Evolutionary conservation across 768 basidiomycete species (phyloP).

Genomic region (Amanita thiersii): DNA sequence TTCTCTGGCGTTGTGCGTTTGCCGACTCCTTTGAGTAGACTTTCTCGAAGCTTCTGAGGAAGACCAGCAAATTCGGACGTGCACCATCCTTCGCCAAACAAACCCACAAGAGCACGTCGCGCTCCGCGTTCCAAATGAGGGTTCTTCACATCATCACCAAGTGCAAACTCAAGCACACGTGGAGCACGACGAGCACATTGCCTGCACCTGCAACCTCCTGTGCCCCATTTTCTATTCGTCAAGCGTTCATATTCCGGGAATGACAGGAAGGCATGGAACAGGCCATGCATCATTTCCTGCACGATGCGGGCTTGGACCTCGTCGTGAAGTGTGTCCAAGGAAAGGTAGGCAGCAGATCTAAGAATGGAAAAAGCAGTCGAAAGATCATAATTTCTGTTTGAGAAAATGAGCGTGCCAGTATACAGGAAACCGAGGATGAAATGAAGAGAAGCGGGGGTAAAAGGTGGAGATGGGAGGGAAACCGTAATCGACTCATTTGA

Average conservation of each 20-base stretch:
- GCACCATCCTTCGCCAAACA: constrained; percentile 89
- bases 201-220: constrained; percentile 76
- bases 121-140: constrained; percentile 61
- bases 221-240: constrained; percentile 73
- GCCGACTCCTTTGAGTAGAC: constrained; percentile 63
- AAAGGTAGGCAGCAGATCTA: constrained; percentile 74
- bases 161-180: constrained; percentile 75
- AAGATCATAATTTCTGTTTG: constrained; percentile 89
- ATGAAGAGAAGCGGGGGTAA: constrained; percentile 89
- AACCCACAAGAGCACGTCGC: constrained; percentile 66
- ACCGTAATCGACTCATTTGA: constrained; percentile 46
- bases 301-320: constrained; percentile 81
- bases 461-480: constrained; percentile 82
- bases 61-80: constrained; percentile 72
- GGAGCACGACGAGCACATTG: constrained; percentile 79
- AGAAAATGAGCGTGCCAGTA: constrained; percentile 89
- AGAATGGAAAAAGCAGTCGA: constrained; percentile 87
- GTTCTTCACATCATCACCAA: constrained; percentile 72
- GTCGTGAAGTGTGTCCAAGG: constrained; percentile 59
- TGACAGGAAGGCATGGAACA: constrained; percentile 77
- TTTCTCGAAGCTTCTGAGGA: constrained; percentile 54
- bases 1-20: constrained; percentile 62
- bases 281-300: constrained; percentile 85
- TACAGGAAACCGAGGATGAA: constrained; percentile 95
- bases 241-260: constrained; percentile 74